Evolutionary conservation across 169 alveolate species (phyloP), one percentile per base, ranked within the genome.

Genomic region (Hepatocystis sp.): DNA sequence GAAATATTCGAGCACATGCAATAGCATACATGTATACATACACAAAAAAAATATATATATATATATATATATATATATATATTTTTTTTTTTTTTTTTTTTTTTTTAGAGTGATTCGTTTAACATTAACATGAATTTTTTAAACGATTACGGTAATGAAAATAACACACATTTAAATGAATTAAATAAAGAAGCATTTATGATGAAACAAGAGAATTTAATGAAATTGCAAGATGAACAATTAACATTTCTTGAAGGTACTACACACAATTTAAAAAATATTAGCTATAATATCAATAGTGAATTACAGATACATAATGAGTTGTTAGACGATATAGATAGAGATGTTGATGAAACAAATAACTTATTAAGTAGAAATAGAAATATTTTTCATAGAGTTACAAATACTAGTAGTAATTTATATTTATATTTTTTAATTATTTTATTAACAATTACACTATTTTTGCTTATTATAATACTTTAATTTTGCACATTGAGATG

Each of bases 181-280:
- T 44, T 71, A 46, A 71, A 46, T 52, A 71, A 32, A 15, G 86
- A 71, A 61, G 76, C 55, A 55, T 19, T 71, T 21, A 13, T 71
- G 32, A 15, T 71, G 53, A 71, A 71, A 61, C 86, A 71, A 46
- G 68, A 92, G n/a, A 68, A 92, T 36, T 36, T 92, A 76, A 90
- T 92, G 90, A 85, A 76, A 28, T 90, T 86, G 32, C 95, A 92
- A 42, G 95, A 92, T 44, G 92, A 84, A 42, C 93, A 92, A 44
- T 60, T 92, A 49, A 86, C 86, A 10, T 39, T 88, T 60, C 84
- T 92, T 17, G 95, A 92, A 39, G 84, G 76, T 15, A 90, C 91
- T 39, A 93, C 95, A 8, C 91, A 91, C 34, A 90, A 91, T 34
- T 67, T 92, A 34, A 90, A 90, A 67, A 84, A 42, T 84, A 90